Evolutionary conservation across 139 green algal genomes (phyloP).

Genomic region (Chlamydomonas applanata): DNA sequence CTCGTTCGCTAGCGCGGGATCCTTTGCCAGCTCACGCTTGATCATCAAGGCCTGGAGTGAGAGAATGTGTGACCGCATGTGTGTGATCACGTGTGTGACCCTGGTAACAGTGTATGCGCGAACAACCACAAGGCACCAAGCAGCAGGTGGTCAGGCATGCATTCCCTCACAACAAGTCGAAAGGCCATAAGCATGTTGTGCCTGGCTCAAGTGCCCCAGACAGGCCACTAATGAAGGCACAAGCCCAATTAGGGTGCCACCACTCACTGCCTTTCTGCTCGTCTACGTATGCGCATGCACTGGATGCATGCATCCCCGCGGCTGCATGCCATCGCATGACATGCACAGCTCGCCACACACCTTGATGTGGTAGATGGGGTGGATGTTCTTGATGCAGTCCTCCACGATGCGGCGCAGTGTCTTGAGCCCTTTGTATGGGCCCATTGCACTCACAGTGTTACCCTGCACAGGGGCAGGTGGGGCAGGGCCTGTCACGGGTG

Average conservation of each 20-base stretch:
- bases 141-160: no score
- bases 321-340: background rate
- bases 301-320: no score
- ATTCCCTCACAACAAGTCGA: no score
- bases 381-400: conserved; percentile 96
- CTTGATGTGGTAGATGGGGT: conserved; percentile 99
- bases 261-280: no score
- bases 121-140: background rate
- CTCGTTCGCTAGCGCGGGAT: conserved; percentile 81
- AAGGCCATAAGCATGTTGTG: no score
- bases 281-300: no score
- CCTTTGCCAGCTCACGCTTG: conserved; percentile 96
- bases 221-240: no score
- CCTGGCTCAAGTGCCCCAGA: no score
- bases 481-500: no score
- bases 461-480: no score
- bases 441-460: conserved; percentile 97
- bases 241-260: no score
- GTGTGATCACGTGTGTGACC: background rate
- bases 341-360: background rate
- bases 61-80: background rate
- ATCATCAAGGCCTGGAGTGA: conserved; percentile 91
- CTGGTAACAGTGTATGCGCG: conserved; percentile 14
- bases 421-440: conserved; percentile 92
- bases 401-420: conserved; percentile 89